Conservation (phyloP, 768 basidiomycete genomes). For the Tylopilus vinaceipallidus region DNA sequence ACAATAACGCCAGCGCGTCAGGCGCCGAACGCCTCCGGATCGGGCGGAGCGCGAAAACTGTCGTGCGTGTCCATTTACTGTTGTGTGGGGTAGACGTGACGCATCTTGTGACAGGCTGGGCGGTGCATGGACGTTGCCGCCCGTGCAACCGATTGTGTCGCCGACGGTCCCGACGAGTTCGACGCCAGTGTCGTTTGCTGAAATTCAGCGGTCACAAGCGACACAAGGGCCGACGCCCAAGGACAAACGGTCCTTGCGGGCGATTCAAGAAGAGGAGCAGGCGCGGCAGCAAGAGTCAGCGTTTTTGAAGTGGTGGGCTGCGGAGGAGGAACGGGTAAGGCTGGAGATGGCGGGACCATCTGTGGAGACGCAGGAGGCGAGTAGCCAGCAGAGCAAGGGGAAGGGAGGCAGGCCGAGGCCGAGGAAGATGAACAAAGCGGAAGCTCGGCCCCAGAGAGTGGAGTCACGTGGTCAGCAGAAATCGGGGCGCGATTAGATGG, state of each 20-base stretch:
- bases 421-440: no score
- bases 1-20: conserved; percentile 62
- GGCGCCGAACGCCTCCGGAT: conserved; percentile 26
- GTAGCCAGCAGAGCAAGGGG: no score
- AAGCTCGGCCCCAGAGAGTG: no score
- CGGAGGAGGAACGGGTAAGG: conserved; percentile 72
- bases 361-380: not conserved
- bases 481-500: no score
- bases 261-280: conserved; percentile 86
- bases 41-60: conserved; percentile 37
- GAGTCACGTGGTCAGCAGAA: no score
- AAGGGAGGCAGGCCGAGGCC: no score
- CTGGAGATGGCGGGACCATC: conserved; percentile 41
- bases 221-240: conserved; percentile 46
- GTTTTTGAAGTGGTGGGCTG: conserved; percentile 88
- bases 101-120: no score
- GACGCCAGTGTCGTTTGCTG: conserved; percentile 61
- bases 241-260: conserved; percentile 62
- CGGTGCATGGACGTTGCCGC: conserved; percentile 63
- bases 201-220: conserved; percentile 81
- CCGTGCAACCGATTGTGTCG: conserved; percentile 46
- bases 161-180: conserved; percentile 23
- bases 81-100: no score
- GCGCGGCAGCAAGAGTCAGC: conserved; percentile 66
- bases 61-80: conserved; percentile 41